Evolutionary conservation across 768 basidiomycete species (phyloP).

Genomic region (Phaffia australis): DNA sequence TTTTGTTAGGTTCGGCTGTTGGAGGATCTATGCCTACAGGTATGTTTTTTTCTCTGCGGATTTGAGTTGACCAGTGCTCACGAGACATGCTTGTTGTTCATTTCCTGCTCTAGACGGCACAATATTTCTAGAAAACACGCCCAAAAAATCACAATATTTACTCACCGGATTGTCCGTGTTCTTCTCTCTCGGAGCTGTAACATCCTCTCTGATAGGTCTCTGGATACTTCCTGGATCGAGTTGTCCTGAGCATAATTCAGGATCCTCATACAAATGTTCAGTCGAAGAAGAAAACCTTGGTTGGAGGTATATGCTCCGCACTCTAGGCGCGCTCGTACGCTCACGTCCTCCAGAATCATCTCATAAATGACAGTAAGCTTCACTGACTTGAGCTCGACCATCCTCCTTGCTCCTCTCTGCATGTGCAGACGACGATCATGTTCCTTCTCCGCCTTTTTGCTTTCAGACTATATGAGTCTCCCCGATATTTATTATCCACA

Average conservation of each 20-base stretch:
- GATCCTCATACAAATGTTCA: constrained; percentile 44
- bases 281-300: constrained; percentile 62
- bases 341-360: background rate
- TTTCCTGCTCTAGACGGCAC: constrained; percentile 9
- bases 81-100: background rate
- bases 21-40: constrained; percentile 94
- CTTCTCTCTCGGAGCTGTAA: constrained; percentile 83
- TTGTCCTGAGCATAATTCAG: constrained; percentile 35
- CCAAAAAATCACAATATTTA: constrained; percentile 79
- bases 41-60: constrained; percentile 52
- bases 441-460: constrained; percentile 75
- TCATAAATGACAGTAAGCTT: background rate
- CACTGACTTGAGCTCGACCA: background rate
- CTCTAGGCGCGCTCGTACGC: constrained; percentile 72
- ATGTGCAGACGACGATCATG: constrained; percentile 74
- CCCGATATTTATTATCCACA: constrained; percentile 80
- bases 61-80: background rate
- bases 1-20: constrained; percentile 83
- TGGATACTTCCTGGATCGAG: constrained; percentile 58
- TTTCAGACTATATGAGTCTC: constrained; percentile 88
- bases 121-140: constrained; percentile 74
- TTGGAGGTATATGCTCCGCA: constrained; percentile 74
- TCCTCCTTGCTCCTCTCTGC: background rate
- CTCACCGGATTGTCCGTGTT: constrained; percentile 88
- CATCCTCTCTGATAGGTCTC: constrained; percentile 69